These are phyloP conservation scores for Chimonanthus salicifolius DNA, from an alignment of 164 flowering plant species.

Conservation along the genomic window DNA sequence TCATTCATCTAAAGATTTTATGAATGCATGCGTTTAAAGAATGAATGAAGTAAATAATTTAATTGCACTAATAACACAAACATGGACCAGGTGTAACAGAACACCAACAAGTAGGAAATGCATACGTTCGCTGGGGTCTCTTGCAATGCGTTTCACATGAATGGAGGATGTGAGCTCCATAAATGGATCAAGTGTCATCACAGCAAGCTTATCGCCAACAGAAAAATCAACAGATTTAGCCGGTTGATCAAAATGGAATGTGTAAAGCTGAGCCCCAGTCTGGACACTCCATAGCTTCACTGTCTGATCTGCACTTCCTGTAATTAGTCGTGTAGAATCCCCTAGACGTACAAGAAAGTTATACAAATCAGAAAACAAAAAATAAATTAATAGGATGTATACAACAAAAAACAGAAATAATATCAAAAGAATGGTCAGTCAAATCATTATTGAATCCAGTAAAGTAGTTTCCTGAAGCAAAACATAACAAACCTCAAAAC, in stretches of 20 bases:
- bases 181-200: slow-evolving; percentile 91
- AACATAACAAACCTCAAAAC: not conserved
- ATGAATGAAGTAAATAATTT: not conserved
- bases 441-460: not conserved
- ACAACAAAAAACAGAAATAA: not conserved
- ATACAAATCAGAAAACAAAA: not conserved
- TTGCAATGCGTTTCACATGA: slow-evolving; percentile 69
- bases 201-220: slow-evolving; percentile 76
- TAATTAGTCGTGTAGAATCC: slow-evolving; percentile 64
- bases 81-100: not conserved
- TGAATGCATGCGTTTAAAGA: not conserved
- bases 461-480: not conserved
- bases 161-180: slow-evolving; percentile 78
- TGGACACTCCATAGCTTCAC: slow-evolving; percentile 86
- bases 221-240: slow-evolving; percentile 75
- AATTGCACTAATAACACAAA: not conserved
- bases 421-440: not conserved
- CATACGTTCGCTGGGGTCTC: slow-evolving; percentile 65
- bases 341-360: slow-evolving; percentile 27
- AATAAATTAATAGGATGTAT: not conserved
- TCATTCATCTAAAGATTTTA: not conserved
- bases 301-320: slow-evolving; percentile 87
- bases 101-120: not conserved
- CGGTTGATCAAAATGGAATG: slow-evolving; percentile 70
- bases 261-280: slow-evolving; percentile 52